Percentiles rank a stretch among this genome's conserved stretches.
Evolutionary conservation across 2,329 filamentous ascomycete species (phyloP).

Genomic region (Fusarium siculi): DNA sequence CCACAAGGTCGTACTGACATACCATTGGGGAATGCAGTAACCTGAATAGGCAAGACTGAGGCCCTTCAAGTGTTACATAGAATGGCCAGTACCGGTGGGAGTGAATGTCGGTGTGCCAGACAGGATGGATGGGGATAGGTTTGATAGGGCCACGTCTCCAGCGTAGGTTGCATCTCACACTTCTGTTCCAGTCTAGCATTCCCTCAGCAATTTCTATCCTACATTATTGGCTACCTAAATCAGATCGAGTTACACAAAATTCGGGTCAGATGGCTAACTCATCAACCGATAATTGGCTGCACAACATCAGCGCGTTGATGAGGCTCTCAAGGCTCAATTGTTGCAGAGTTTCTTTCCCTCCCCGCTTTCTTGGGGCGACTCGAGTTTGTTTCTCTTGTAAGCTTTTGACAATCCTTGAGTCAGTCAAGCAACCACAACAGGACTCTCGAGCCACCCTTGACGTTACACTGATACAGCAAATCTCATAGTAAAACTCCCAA

Average conservation of each 20-base stretch:
- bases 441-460: too few relatives aligned
- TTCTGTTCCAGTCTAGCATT: background rate
- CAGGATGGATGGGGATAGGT: background rate
- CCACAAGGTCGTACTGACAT: background rate
- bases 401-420: too few relatives aligned
- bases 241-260: background rate
- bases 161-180: background rate
- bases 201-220: too few relatives aligned
- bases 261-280: background rate
- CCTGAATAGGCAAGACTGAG: background rate
- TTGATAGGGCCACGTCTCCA: background rate
- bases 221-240: accelerated
- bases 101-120: background rate
- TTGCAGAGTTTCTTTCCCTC: background rate
- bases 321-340: background rate
- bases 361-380: background rate
- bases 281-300: background rate
- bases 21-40: accelerated
- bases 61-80: too few relatives aligned
- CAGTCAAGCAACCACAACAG: too few relatives aligned
- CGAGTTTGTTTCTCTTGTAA: too few relatives aligned
- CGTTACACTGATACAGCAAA: too few relatives aligned
- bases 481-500: too few relatives aligned
- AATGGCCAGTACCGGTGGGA: accelerated
- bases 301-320: accelerated